Conservation (phyloP, 2,329 filamentous ascomycete genomes). For the Apiospora kogelbergensis region DNA sequence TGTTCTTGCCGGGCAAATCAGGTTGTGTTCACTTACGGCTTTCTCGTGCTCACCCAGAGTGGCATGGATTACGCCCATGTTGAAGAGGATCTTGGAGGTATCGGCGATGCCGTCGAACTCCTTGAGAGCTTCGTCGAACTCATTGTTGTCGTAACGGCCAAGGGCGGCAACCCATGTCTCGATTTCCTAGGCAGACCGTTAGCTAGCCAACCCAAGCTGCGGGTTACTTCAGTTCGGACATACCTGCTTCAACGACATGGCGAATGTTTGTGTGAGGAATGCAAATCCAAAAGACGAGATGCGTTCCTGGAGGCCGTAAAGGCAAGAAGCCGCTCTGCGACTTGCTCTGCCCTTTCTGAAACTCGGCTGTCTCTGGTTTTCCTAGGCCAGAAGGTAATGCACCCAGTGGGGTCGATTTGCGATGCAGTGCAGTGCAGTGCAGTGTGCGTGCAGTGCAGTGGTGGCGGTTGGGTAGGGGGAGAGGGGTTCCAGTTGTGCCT, state of each 20-base stretch:
- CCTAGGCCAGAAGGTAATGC: background rate
- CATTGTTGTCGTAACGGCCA: slow-evolving; percentile 90
- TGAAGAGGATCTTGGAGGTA: slow-evolving; percentile 98
- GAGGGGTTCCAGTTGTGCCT: background rate
- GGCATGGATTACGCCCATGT: slow-evolving; percentile 96
- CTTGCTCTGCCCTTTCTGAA: slow-evolving; percentile 2
- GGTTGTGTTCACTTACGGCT: slow-evolving; percentile 64
- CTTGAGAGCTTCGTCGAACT: slow-evolving; percentile 85
- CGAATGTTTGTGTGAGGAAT: background rate
- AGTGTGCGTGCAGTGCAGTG: background rate
- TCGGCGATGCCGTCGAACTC: slow-evolving; percentile 87
- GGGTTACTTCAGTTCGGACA: slow-evolving; percentile 7
- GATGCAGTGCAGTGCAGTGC: background rate
- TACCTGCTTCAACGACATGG: slow-evolving; percentile 36
- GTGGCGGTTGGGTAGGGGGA: background rate
- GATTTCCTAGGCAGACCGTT: slow-evolving; percentile 70
- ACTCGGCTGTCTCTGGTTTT: background rate
- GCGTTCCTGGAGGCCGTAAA: background rate
- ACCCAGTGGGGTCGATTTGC: background rate
- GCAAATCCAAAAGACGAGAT: background rate
- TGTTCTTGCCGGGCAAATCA: background rate
- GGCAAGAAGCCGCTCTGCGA: slow-evolving; percentile 14
- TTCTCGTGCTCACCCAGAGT: slow-evolving; percentile 94
- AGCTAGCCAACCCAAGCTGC: background rate
- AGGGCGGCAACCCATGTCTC: slow-evolving; percentile 97